Evolutionary conservation across 2,329 filamentous ascomycete genomes (phyloP).

Genomic region (Didymella lethalis): DNA sequence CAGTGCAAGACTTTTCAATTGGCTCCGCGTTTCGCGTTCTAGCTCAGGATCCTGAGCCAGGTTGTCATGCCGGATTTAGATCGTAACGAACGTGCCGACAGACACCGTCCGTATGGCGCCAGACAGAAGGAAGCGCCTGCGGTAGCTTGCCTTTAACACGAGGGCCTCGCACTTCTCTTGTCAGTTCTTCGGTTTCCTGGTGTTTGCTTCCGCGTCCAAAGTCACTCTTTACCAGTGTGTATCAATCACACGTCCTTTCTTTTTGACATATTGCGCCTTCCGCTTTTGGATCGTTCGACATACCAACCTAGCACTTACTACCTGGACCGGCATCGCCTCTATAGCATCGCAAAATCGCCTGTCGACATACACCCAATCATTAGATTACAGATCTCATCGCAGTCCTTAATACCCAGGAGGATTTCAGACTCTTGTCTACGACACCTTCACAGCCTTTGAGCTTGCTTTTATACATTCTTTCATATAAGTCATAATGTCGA

Average conservation of each 20-base stretch:
- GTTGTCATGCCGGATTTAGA: constrained; percentile 46
- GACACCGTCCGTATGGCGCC: constrained; percentile 33
- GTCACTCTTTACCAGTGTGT: constrained; percentile 41
- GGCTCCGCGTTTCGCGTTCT: constrained; percentile 29
- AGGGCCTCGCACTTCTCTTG: constrained; percentile 30
- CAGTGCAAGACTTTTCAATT: constrained; percentile 28
- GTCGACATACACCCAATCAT: not conserved
- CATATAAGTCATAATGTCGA: constrained; percentile 33
- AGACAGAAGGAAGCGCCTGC: constrained; percentile 33
- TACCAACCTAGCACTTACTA: constrained; percentile 11
- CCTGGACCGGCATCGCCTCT: not conserved
- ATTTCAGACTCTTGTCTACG: not conserved
- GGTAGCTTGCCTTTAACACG: constrained; percentile 35
- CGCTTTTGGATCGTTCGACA: constrained; percentile 27
- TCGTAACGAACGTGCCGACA: constrained; percentile 37
- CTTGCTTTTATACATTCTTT: constrained; percentile 2
- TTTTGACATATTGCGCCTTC: constrained; percentile 31
- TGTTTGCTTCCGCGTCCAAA: constrained; percentile 31
- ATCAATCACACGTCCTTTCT: constrained; percentile 46
- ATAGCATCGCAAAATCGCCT: constrained; percentile 1
- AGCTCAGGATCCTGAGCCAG: constrained; percentile 34
- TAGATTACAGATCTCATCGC: not conserved
- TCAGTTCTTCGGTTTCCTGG: constrained; percentile 28
- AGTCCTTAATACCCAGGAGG: not conserved
- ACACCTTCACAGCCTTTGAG: not conserved